Evolutionary conservation across 805 yeast species (phyloP).

Genomic region (Lipomyces oligophaga): DNA sequence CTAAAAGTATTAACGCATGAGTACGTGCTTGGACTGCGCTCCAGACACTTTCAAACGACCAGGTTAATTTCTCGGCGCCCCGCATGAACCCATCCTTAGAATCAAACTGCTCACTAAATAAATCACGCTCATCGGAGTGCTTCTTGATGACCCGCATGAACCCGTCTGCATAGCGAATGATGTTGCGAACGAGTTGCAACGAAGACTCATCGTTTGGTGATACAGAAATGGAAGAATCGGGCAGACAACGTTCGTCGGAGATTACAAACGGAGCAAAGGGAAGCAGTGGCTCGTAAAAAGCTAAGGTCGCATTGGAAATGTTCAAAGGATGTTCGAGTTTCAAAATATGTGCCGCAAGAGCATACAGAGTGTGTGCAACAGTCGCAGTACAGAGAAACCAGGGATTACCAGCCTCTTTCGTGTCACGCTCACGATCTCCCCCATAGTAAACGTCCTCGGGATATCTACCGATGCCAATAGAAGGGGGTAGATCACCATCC

Average conservation of each 20-base stretch:
- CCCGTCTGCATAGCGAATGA: constrained; percentile 46
- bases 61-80: constrained; percentile 83
- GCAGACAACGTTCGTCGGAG: constrained; percentile 6
- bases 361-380: constrained; percentile 37
- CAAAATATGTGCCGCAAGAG: constrained; percentile 34
- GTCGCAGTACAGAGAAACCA: constrained; percentile 65
- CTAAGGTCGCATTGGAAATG: constrained; percentile 21
- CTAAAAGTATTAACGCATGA: constrained; percentile 3
- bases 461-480: constrained; percentile 81
- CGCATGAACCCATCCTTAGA: constrained; percentile 75
- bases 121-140: constrained; percentile 57
- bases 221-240: constrained; percentile 9
- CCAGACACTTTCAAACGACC: constrained; percentile 84
- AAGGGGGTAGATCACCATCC: constrained; percentile 32
- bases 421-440: constrained; percentile 42
- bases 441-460: constrained; percentile 84
- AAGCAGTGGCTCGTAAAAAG: constrained; percentile 24
- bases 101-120: constrained; percentile 86
- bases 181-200: constrained; percentile 14
- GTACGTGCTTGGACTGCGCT: constrained; percentile 47
- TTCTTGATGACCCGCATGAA: constrained; percentile 46
- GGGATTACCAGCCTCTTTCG: constrained; percentile 79
- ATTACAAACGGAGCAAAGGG: constrained; percentile 8
- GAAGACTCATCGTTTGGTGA: constrained; percentile 8
- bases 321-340: constrained; percentile 10